These are phyloP conservation scores for Hygrophila difformis DNA, from an alignment of 257 asterid genomes.

Conservation along the genomic window DNA sequence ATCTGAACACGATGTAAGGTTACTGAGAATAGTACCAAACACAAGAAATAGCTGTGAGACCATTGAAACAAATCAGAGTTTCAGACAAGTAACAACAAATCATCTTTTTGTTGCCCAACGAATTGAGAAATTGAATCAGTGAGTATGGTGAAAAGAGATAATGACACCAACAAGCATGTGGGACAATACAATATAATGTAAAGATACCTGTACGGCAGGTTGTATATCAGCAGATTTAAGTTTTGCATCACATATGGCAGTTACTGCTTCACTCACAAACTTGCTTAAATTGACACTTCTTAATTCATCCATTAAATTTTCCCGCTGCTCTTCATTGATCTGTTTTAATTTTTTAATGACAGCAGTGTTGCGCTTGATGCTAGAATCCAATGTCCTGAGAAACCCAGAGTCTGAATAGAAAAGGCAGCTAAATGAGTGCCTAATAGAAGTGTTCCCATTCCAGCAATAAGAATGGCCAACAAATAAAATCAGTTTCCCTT, in stretches of 20 bases:
- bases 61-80: too few relatives aligned
- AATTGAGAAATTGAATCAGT: slow-evolving; percentile 3
- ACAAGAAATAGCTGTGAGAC: too few relatives aligned
- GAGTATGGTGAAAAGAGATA: slow-evolving; percentile 6
- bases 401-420: slow-evolving; percentile 66
- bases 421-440: slow-evolving; percentile 19
- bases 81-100: too few relatives aligned
- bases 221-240: slow-evolving; percentile 88
- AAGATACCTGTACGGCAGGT: slow-evolving; percentile 88
- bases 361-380: slow-evolving; percentile 96
- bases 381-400: slow-evolving; percentile 93
- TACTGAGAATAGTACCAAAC: too few relatives aligned
- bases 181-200: slow-evolving; percentile 9
- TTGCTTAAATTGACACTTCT: slow-evolving; percentile 92
- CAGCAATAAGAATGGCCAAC: too few relatives aligned
- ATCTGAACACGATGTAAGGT: too few relatives aligned
- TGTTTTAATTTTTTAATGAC: slow-evolving; percentile 92
- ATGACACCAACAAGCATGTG: slow-evolving; percentile 4
- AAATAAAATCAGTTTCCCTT: too few relatives aligned
- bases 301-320: slow-evolving; percentile 89
- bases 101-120: too few relatives aligned
- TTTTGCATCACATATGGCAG: slow-evolving; percentile 94
- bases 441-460: too few relatives aligned
- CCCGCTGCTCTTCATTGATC: slow-evolving; percentile 91
- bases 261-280: slow-evolving; percentile 96